phyloP scores from a whole-genome alignment of 345 rosid genomes.

The Eucalyptus fibrosa region DNA sequence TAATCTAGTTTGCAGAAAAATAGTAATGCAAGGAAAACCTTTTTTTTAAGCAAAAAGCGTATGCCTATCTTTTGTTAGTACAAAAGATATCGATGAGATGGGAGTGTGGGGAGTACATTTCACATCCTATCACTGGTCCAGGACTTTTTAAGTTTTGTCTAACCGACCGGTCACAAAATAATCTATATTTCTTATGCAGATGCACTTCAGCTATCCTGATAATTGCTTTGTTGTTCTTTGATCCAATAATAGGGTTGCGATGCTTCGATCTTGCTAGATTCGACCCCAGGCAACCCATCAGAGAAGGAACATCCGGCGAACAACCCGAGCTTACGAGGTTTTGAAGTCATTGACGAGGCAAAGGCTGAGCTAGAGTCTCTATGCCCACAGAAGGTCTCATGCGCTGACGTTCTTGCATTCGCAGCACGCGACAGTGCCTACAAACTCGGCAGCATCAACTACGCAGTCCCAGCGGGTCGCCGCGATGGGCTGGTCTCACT shows the following conservation, averaged over 20 bases:
- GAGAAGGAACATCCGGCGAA: background rate
- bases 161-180: background rate
- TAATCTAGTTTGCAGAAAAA: too few species aligned
- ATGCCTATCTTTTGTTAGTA: accelerated
- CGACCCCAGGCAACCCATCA: background rate
- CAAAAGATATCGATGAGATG: background rate
- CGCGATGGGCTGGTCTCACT: constrained; percentile 1
- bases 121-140: background rate
- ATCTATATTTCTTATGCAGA: too few species aligned
- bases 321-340: constrained; percentile 1
- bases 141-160: background rate
- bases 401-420: background rate
- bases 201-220: background rate
- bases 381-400: background rate
- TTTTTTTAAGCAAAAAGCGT: background rate
- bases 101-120: accelerated
- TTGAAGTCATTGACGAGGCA: background rate
- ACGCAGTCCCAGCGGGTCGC: constrained; percentile 3
- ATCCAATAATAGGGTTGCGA: constrained; percentile 3
- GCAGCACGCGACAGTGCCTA: background rate
- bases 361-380: background rate
- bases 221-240: accelerated
- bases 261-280: background rate
- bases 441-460: background rate
- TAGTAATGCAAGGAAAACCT: accelerated